phyloP scores from a whole-genome alignment of 495 filamentous ascomycete genomes.

The Neohortaea acidophila region DNA sequence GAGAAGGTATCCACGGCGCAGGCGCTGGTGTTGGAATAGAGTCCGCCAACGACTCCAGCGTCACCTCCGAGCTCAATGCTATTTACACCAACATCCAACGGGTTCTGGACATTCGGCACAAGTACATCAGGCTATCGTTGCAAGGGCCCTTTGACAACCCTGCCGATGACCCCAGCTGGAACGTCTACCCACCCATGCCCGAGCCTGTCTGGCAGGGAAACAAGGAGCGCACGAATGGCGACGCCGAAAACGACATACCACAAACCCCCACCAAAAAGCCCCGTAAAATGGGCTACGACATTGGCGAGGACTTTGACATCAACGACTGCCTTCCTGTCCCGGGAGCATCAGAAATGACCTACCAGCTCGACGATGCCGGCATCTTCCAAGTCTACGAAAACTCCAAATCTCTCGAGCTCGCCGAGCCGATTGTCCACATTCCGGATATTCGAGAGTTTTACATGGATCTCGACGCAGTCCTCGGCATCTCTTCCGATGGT shows the following conservation, averaged over 20 bases:
- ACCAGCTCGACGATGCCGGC: constrained; percentile 62
- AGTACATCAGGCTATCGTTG: constrained; percentile 75
- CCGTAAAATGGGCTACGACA: constrained; percentile 75
- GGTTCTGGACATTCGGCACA: constrained; percentile 69
- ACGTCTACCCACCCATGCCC: constrained; percentile 78
- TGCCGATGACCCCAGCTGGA: constrained; percentile 68
- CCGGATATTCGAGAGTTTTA: constrained; percentile 89
- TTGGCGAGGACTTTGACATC: constrained; percentile 82
- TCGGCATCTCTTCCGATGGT: constrained; percentile 77
- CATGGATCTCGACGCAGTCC: constrained; percentile 76
- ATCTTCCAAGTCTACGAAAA: constrained; percentile 85
- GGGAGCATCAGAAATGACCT: constrained; percentile 49
- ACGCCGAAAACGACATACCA: constrained; percentile 4
- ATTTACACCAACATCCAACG: constrained; percentile 82
- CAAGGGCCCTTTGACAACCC: constrained; percentile 72
- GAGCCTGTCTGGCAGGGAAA: constrained; percentile 78
- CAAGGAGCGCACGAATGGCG: constrained; percentile 32
- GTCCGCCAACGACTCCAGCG: constrained; percentile 44
- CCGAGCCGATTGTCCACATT: constrained; percentile 57
- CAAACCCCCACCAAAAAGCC: constrained; percentile 21
- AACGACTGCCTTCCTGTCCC: constrained; percentile 61
- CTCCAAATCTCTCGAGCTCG: constrained; percentile 40
- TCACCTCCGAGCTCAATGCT: constrained; percentile 62
- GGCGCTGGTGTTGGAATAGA: constrained; percentile 37
- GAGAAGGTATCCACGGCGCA: constrained; percentile 36